These are phyloP conservation scores for Cystobasidium slooffiae DNA, from an alignment of 1,284 basidiomycete species.

Conservation along the genomic window DNA sequence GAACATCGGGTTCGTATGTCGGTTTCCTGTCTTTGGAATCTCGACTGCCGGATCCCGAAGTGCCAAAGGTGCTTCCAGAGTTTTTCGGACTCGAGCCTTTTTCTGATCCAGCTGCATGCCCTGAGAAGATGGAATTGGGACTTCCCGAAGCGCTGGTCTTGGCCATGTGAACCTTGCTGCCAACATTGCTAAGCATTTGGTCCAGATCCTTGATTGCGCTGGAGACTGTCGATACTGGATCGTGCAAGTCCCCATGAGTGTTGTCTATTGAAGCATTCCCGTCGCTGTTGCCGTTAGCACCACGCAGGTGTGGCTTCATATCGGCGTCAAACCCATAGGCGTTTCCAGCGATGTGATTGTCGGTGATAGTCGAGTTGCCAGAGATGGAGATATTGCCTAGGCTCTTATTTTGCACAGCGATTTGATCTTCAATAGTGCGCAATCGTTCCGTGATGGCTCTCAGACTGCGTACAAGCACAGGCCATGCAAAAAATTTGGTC, in stretches of 20 bases:
- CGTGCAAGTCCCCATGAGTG: constrained; percentile 5
- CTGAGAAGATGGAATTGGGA: constrained; percentile 21
- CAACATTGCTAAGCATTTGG: constrained; percentile 12
- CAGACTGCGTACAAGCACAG: constrained; percentile 11
- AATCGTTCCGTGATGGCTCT: constrained; percentile 41
- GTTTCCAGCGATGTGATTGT: neutral
- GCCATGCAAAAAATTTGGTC: neutral
- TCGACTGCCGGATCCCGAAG: neutral
- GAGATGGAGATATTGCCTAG: neutral
- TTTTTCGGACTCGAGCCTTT: constrained; percentile 21
- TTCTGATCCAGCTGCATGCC: constrained; percentile 10
- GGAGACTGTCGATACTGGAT: constrained; percentile 38
- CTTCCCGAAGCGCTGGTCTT: constrained; percentile 21
- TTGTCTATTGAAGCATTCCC: neutral
- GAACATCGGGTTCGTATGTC: constrained; percentile 38
- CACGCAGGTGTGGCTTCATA: constrained; percentile 17
- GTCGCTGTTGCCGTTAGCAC: neutral
- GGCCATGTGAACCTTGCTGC: neutral
- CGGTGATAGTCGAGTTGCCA: neutral
- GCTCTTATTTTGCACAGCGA: constrained; percentile 20
- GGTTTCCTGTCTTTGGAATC: constrained; percentile 9
- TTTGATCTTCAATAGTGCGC: constrained; percentile 34
- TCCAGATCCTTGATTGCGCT: constrained; percentile 34
- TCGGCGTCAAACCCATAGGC: constrained; percentile 37
- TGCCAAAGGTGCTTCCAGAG: constrained; percentile 1